Conservation (phyloP, 495 filamentous ascomycete genomes). For the Hypomontagnella submonticulosa region DNA sequence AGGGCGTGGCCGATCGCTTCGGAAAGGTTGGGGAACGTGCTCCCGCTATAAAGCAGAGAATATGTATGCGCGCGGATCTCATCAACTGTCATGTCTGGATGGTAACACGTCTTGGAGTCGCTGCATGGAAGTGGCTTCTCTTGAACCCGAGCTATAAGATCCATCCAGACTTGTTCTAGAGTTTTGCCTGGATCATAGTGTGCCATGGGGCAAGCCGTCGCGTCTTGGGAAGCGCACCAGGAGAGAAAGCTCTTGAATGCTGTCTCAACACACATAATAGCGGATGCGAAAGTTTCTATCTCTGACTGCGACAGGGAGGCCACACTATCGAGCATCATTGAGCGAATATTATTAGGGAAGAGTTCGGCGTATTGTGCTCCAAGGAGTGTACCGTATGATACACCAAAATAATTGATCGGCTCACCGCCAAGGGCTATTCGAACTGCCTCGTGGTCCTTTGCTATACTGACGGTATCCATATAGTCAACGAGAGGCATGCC, state of each 20-base stretch:
- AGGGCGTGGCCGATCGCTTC: background rate
- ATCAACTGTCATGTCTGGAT: too few relatives aligned
- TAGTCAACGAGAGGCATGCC: conserved; percentile 37
- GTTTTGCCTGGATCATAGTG: background rate
- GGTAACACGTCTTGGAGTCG: background rate
- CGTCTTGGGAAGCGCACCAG: conserved; percentile 2
- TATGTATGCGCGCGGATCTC: too few relatives aligned
- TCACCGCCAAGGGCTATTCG: conserved; percentile 46
- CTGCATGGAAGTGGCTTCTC: conserved; percentile 10
- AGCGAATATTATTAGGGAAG: conserved; percentile 35
- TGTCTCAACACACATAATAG: background rate
- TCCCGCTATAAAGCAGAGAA: too few relatives aligned
- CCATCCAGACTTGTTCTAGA: conserved; percentile 12
- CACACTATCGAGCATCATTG: conserved; percentile 26
- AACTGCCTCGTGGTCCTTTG: conserved; percentile 51
- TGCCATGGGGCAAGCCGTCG: conserved; percentile 8
- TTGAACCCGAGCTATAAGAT: conserved; percentile 8
- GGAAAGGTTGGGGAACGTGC: too few relatives aligned
- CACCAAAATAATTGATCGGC: conserved; percentile 47
- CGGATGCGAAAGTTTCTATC: background rate
- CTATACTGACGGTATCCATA: conserved; percentile 50
- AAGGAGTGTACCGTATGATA: conserved; percentile 63
- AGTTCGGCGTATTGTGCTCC: conserved; percentile 52
- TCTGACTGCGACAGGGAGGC: background rate
- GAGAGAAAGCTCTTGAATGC: background rate